Conservation (phyloP, 768 basidiomycete genomes). For the Tulasnella sp. region DNA sequence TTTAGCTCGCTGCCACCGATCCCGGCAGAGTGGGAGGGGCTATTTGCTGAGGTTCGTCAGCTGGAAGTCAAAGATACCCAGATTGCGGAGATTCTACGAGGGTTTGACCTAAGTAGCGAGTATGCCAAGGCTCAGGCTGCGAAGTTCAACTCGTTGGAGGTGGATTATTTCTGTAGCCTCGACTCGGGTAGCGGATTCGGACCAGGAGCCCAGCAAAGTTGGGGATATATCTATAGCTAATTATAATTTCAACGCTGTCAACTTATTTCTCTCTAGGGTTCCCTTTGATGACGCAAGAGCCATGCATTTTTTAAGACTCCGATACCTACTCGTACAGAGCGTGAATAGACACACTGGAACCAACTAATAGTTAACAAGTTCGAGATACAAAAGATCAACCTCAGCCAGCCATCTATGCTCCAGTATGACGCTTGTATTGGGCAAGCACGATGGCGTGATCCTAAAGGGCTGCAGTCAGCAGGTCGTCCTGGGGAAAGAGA, state of each 20-base stretch:
- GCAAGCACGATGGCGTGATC: conserved; percentile 86
- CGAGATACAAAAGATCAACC: not conserved
- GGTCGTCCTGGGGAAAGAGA: not conserved
- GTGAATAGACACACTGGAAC: not conserved
- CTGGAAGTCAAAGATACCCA: not conserved
- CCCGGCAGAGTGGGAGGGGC: conserved; percentile 24
- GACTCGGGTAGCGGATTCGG: not conserved
- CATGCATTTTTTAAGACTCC: not conserved
- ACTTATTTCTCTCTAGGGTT: not conserved
- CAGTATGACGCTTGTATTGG: conserved; percentile 34
- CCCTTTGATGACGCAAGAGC: not conserved
- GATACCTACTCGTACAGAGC: not conserved
- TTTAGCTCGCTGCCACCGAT: conserved; percentile 57
- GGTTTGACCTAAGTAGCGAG: not conserved
- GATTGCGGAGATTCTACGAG: conserved; percentile 11
- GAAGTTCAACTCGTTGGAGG: not conserved
- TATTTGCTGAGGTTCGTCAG: not conserved
- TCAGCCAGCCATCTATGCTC: not conserved
- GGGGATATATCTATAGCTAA: not conserved
- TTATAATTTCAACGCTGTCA: not conserved
- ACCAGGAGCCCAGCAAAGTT: not conserved
- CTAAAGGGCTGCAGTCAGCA: conserved; percentile 5
- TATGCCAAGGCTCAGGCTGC: not conserved
- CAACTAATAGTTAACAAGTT: not conserved
- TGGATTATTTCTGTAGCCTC: not conserved